Conservation (phyloP, 148 eudicot genomes). For the Gaultheria prostrata region DNA sequence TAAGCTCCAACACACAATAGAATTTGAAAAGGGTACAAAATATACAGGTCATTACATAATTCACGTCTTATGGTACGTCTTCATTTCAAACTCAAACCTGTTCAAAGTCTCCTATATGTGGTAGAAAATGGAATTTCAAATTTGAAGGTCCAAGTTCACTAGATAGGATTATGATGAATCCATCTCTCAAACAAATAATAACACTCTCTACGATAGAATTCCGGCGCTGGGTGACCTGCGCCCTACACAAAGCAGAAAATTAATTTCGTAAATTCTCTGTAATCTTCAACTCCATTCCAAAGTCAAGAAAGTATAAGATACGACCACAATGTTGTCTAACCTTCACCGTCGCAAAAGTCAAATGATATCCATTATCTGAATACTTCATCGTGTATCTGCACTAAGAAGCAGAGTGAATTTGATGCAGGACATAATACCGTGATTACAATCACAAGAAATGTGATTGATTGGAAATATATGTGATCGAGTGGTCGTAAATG, state of each 20-base stretch:
- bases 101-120: background rate
- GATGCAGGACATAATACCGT: too few species aligned
- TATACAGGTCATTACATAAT: background rate
- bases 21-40: background rate
- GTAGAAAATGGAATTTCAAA: background rate
- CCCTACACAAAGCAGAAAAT: background rate
- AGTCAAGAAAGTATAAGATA: background rate
- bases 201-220: background rate
- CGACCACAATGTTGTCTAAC: background rate
- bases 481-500: too few species aligned
- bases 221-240: background rate
- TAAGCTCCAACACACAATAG: background rate
- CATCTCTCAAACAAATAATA: background rate
- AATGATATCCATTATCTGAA: slow-evolving; percentile 9
- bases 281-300: background rate
- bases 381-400: slow-evolving; percentile 22
- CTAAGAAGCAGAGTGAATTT: background rate
- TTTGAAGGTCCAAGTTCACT: background rate
- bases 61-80: background rate
- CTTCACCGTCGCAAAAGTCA: slow-evolving; percentile 28
- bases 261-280: background rate
- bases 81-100: background rate
- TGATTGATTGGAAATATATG: too few species aligned
- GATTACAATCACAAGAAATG: background rate
- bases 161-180: background rate